These are phyloP conservation scores for Auriscalpium microsporum DNA, from an alignment of 768 basidiomycete species.

Conservation along the genomic window DNA sequence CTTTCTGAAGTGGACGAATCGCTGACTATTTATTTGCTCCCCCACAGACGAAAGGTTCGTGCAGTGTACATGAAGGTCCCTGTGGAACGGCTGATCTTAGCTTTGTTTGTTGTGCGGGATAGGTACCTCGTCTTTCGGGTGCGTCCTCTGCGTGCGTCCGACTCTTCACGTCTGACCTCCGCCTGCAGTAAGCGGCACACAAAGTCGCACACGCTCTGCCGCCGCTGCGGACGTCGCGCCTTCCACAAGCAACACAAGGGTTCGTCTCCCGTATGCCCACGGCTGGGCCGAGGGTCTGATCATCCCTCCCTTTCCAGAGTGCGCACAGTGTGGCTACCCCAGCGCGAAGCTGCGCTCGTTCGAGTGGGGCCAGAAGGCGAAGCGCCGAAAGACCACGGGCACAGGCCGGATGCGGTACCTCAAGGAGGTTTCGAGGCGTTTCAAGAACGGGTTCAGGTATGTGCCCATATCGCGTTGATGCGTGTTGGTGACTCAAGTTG, in stretches of 20 bases:
- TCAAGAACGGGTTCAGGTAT: conserved; percentile 98
- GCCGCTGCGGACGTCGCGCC: conserved; percentile 89
- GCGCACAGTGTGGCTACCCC: conserved; percentile 95
- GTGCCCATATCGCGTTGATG: conserved; percentile 12
- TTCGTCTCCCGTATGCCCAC: conserved; percentile 29
- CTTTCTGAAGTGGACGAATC: conserved; percentile 7
- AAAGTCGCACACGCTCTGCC: conserved; percentile 95
- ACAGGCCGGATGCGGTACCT: conserved; percentile 94
- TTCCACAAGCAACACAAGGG: conserved; percentile 99
- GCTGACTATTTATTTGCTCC: conserved; percentile 18
- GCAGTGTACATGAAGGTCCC: conserved; percentile 6
- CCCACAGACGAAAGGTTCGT: conserved; percentile 73
- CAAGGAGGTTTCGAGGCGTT: conserved; percentile 86
- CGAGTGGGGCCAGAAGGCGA: conserved; percentile 98
- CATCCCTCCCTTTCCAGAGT: conserved; percentile 41
- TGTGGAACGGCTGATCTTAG: conserved; percentile 12
- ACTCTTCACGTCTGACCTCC: neutral
- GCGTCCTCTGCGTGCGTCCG: conserved; percentile 27
- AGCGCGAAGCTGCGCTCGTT: conserved; percentile 91
- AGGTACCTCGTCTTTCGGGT: conserved; percentile 98
- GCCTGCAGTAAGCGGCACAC: conserved; percentile 84
- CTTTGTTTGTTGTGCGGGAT: conserved; percentile 13
- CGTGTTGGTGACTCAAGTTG: neutral
- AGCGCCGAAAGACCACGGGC: conserved; percentile 99
- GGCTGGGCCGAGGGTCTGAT: neutral